Percentiles rank a stretch among this genome's conserved stretches.
phyloP scores from a whole-genome alignment of 768 basidiomycete genomes.

The Mycena galopus region DNA sequence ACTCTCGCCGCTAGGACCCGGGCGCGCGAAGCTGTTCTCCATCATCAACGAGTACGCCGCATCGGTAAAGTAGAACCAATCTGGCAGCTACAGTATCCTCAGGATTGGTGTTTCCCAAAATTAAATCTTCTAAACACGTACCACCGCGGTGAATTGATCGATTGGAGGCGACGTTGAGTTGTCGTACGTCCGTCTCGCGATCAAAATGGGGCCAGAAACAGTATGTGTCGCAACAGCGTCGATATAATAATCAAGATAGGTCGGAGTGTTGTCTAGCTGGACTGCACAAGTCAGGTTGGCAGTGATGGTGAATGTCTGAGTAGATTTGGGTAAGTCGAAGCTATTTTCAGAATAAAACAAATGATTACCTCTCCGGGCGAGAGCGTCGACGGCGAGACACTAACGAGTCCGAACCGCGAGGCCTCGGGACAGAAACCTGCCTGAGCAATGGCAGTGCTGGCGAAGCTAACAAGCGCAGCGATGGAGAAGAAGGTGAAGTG shows the following conservation, averaged over 20 bases:
- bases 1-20: constrained; percentile 24
- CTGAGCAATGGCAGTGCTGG: constrained; percentile 12
- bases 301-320: constrained; percentile 26
- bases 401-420: constrained; percentile 18
- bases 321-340: neutral
- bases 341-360: neutral
- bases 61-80: constrained; percentile 31
- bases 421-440: constrained; percentile 30
- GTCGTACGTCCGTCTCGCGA: constrained; percentile 30
- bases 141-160: constrained; percentile 22
- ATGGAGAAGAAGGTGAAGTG: constrained; percentile 20
- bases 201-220: constrained; percentile 24
- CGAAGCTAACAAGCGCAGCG: neutral
- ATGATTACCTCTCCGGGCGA: constrained; percentile 22
- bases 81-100: constrained; percentile 5
- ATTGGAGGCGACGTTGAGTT: constrained; percentile 14
- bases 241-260: constrained; percentile 34
- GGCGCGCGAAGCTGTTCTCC: constrained; percentile 26
- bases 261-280: constrained; percentile 30
- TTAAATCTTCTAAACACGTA: neutral
- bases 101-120: neutral
- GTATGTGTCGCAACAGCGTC: constrained; percentile 2
- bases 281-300: constrained; percentile 33
- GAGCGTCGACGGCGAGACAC: constrained; percentile 29
- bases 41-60: constrained; percentile 18